A percentile compares a stretch with the other conserved stretches of the same genome.
Conservation (phyloP, 1,284 basidiomycete genomes). For the Pisolithus thermaeus region DNA sequence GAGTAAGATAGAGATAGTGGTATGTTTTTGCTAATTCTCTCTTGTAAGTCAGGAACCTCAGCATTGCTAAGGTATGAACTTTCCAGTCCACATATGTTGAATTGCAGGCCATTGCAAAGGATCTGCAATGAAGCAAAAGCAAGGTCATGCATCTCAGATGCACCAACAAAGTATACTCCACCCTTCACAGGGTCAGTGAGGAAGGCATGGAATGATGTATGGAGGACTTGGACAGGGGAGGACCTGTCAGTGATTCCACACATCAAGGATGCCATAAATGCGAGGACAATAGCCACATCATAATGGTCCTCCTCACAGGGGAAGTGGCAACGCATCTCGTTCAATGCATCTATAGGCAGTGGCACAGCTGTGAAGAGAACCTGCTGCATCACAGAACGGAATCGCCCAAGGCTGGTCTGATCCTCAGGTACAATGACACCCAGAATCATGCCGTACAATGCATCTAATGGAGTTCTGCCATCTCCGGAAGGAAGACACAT, state of each 20-base stretch:
- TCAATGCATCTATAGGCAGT: neutral
- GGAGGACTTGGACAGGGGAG: constrained; percentile 1
- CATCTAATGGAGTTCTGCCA: neutral
- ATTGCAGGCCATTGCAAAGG: constrained; percentile 23
- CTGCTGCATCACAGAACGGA: constrained; percentile 4
- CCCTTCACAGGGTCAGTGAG: neutral
- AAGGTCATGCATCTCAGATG: constrained; percentile 7
- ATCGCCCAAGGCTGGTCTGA: neutral
- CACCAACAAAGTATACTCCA: constrained; percentile 6
- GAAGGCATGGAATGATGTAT: constrained; percentile 12
- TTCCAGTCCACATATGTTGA: constrained; percentile 26
- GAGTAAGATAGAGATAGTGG: constrained; percentile 19
- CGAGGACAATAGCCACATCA: neutral
- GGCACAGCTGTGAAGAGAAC: neutral
- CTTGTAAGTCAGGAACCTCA: constrained; percentile 12
- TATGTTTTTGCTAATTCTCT: constrained; percentile 10
- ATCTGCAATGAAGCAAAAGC: constrained; percentile 12
- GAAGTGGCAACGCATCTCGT: constrained; percentile 2
- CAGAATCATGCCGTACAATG: neutral
- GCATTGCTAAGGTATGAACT: constrained; percentile 22
- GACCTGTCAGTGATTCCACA: neutral
- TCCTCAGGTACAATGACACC: neutral
- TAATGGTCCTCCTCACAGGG: neutral
- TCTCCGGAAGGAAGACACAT: neutral
- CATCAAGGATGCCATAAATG: constrained; percentile 1